Evolutionary conservation across 495 filamentous ascomycete genomes (phyloP), one percentile per base, ranked within the genome.

Genomic region (Annulohypoxylon maeteangense): DNA sequence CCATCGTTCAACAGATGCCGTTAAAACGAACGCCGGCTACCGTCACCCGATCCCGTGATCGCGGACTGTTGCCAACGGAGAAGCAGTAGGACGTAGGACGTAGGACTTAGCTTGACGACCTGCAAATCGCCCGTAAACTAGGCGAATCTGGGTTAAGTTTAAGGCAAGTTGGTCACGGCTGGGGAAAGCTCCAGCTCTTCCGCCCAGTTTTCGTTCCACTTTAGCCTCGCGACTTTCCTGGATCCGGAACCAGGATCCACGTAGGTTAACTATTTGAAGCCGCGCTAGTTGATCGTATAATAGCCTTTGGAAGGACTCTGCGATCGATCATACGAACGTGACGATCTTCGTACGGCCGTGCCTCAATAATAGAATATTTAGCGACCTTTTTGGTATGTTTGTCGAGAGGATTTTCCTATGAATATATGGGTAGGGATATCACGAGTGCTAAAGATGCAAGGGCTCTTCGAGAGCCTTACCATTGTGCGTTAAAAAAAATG

Each of bases 271-370:
- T 64, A 29, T 25, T 27, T 18, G 55, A 47, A 45, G 55, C 47
- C 47, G 51, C 64, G 44, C 60, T 72, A 65, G 61, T 54, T 7
- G 55, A 57, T 60, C 70, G 40, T 44, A 23, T 31, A 44, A 44
- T 18, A 38, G 55, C 48, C 60, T 51, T 65, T 51, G 70, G 70
- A 73, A 73, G 42, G 60, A 73, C 70, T 73, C 65, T 73, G 70
- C 70, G 70, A 73, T 73, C 70, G 57, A 42, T 47, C 25, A 22
- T 58, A 66, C 50, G 31, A 44, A 32, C 16, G 38, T 29, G 38
- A 32, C 16, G 56, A 34, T 36, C 25, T 70, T 31, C 31, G 25
- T 54, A 40, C 50, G 40, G 25, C n/a, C 22, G 31, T 62, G 34
- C 53, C 48, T 53, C 18, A 22, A 51, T 16, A 23, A 56, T 57